phyloP scores from a whole-genome alignment of 495 filamentous ascomycete species.

The Clavariopsis aquatica region DNA sequence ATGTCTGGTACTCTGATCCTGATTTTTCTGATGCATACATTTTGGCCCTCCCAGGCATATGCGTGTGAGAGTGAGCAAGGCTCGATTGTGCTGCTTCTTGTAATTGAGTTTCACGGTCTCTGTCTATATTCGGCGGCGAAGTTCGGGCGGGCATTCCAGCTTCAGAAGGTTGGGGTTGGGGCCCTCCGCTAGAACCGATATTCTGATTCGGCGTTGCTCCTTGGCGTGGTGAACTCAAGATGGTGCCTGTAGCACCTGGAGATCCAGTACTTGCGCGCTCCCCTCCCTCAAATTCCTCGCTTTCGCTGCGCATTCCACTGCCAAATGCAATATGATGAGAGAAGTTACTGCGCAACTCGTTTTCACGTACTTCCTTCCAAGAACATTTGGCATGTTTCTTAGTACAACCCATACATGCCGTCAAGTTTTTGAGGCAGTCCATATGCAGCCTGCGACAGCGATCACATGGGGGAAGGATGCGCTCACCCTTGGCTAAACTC shows the following conservation, averaged over 20 bases:
- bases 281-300: constrained; percentile 13
- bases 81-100: constrained; percentile 27
- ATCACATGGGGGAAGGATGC: constrained; percentile 77
- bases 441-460: constrained; percentile 76
- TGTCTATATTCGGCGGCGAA: constrained; percentile 11
- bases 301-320: constrained; percentile 25
- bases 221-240: background rate
- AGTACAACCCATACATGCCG: constrained; percentile 82
- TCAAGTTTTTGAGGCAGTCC: constrained; percentile 81
- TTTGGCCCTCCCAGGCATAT: background rate
- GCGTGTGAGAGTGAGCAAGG: constrained; percentile 17
- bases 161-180: background rate
- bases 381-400: constrained; percentile 85
- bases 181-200: background rate
- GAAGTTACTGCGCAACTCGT: constrained; percentile 54
- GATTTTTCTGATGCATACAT: background rate
- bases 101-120: constrained; percentile 20
- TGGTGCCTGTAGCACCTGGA: constrained; percentile 1
- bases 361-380: constrained; percentile 74
- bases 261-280: constrained; percentile 25
- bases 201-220: constrained; percentile 8
- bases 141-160: background rate
- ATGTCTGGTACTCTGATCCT: constrained; percentile 19
- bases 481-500: constrained; percentile 67
- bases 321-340: background rate